These are phyloP conservation scores for Marasmius sp. DNA, from an alignment of 1,284 basidiomycete species.

Conservation along the genomic window DNA sequence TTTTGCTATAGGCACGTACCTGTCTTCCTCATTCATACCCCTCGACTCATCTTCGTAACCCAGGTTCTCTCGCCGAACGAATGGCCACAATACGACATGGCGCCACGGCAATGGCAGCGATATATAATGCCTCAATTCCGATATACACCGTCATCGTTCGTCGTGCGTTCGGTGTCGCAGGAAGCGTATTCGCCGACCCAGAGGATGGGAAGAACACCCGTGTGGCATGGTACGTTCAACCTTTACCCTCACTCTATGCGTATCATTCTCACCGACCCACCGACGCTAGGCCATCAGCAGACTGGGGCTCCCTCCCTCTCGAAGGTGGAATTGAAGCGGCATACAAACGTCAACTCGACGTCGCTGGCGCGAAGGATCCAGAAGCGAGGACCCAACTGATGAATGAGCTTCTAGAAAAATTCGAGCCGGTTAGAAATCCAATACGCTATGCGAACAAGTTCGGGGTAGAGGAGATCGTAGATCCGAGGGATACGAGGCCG, in stretches of 20 bases:
- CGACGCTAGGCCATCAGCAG: constrained; percentile 38
- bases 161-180: constrained; percentile 42
- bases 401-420: constrained; percentile 33
- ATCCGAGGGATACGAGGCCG: constrained; percentile 40
- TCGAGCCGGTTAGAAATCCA: constrained; percentile 39
- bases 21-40: neutral
- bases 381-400: constrained; percentile 37
- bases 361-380: constrained; percentile 21
- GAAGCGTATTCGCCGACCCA: constrained; percentile 38
- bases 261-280: neutral
- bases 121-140: constrained; percentile 38
- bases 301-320: constrained; percentile 44
- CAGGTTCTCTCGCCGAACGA: constrained; percentile 39
- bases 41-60: neutral
- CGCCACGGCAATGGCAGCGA: constrained; percentile 36
- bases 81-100: constrained; percentile 42
- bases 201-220: constrained; percentile 36
- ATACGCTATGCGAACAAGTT: constrained; percentile 39
- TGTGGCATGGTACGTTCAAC: constrained; percentile 36
- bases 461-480: constrained; percentile 43
- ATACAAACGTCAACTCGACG: constrained; percentile 41
- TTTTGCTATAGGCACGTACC: constrained; percentile 31
- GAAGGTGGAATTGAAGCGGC: constrained; percentile 46
- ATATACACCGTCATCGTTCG: constrained; percentile 41
- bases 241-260: neutral